phyloP scores from a whole-genome alignment of 768 basidiomycete genomes.

The Tephrocybe sp. region DNA sequence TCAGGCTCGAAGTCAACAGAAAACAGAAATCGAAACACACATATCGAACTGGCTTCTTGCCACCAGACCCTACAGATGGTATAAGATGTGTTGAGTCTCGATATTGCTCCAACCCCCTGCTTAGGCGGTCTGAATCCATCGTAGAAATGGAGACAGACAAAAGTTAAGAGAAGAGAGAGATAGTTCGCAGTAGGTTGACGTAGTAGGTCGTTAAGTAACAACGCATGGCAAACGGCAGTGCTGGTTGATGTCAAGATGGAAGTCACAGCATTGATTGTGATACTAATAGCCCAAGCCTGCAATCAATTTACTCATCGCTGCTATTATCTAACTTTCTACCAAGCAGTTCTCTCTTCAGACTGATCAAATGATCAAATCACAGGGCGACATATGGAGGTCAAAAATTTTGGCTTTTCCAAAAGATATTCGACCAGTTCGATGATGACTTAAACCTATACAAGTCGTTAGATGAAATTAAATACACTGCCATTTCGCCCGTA shows the following conservation, averaged over 20 bases:
- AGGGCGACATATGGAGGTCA: no score
- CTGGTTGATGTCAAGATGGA: not conserved
- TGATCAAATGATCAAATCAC: no score
- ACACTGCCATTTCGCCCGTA: no score
- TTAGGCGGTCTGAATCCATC: constrained; percentile 7
- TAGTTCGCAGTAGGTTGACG: not conserved
- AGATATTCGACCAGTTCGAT: no score
- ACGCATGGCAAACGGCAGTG: not conserved
- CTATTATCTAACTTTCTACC: no score
- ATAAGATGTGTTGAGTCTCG: constrained; percentile 49
- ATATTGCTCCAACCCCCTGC: constrained; percentile 31
- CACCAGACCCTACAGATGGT: constrained; percentile 38
- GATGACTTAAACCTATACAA: no score
- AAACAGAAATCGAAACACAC: constrained; percentile 33
- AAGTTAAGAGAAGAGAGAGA: not conserved
- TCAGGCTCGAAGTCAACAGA: not conserved
- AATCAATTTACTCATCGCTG: no score
- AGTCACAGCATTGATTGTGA: no score
- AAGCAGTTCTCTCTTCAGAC: no score
- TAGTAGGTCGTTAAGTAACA: not conserved
- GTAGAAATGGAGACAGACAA: not conserved
- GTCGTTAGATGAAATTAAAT: no score
- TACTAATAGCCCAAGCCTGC: no score
- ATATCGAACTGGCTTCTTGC: constrained; percentile 40
- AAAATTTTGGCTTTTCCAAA: no score